Evolutionary conservation across 2,329 filamentous ascomycete species (phyloP), one percentile per base, ranked within the genome.

Genomic region (Capronia epimyces): DNA sequence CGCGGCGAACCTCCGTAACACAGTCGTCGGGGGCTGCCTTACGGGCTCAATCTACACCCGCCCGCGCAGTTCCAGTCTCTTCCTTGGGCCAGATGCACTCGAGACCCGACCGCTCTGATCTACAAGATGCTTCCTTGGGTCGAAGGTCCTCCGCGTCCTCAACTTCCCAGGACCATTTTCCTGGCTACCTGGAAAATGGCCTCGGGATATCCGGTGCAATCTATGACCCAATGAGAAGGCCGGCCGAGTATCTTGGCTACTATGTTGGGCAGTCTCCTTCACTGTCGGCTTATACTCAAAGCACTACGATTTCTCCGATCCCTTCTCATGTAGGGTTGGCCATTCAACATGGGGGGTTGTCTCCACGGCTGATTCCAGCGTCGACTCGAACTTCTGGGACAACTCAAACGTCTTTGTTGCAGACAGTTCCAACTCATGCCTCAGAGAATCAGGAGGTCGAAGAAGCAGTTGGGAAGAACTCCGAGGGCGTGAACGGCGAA

Each of bases 21-120:
- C 71, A 70, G 47, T 67, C 66, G 7, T 70, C 70, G 16, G 67
- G 67, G 27, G 66, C 65, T 24, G 71, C 68, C 18, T 54, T 74
- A 24, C 64, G 73, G 48, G 72, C 73, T n/a, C 73, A 75, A 20
- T 75, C 73, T n/a, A 72, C 75, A 50, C 73, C 73, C 46, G 71
- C 73, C n/a, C 66, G 73, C 20, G 62, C 69, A n/a, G 58, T 72
- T 15, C 67, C 55, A 3, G 15, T 69, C 45, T 67, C 69, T 21
- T 61, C 52, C 32, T 65, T 69, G 48, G 60, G 63, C 7, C 64
- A 66, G 10, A 53, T 68, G 8, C 68, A 67, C 52, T 59, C 64
- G 18, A 62, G 65, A 16, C 57, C 64, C 13, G 66, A 65, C 32
- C 37, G 57, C n/a, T 50, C 62, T 31, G 66, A 68, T 12, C 52